These are phyloP conservation scores for Diacronema lutheri DNA, from an alignment of 78 protist genomes.

Conservation along the genomic window DNA sequence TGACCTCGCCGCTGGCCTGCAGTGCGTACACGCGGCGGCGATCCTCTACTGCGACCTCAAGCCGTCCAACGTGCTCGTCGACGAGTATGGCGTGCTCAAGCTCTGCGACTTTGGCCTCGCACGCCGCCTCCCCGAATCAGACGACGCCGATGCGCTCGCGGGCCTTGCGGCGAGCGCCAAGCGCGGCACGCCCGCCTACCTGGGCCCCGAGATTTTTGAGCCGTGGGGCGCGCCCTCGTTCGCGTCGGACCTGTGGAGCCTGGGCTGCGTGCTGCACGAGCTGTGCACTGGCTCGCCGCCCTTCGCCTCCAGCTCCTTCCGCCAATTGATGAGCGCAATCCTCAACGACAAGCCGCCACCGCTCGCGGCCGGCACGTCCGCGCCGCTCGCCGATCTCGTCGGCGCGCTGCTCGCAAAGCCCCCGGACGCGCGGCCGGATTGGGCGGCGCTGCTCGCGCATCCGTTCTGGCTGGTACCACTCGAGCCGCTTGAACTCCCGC, in stretches of 20 bases:
- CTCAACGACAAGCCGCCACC: not conserved
- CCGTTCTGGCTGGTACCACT: too few relatives aligned
- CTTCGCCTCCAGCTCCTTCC: conserved; percentile 16
- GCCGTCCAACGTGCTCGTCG: conserved; percentile 57
- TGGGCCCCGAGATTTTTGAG: conserved; percentile 68
- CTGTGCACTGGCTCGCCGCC: conserved; percentile 52
- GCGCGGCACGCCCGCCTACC: conserved; percentile 55
- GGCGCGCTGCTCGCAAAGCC: too few relatives aligned
- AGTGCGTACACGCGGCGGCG: conserved; percentile 43
- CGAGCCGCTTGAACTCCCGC: too few relatives aligned
- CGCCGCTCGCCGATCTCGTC: too few relatives aligned
- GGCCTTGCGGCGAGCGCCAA: not conserved
- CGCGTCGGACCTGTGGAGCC: conserved; percentile 68
- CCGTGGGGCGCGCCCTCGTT: conserved; percentile 4
- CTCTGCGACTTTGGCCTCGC: conserved; percentile 52
- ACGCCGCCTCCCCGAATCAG: not conserved
- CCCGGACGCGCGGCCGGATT: too few relatives aligned
- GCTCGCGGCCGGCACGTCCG: too few relatives aligned
- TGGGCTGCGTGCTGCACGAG: conserved; percentile 60
- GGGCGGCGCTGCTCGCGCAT: too few relatives aligned
- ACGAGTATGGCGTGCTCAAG: conserved; percentile 46
- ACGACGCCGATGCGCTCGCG: not conserved
- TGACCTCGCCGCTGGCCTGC: conserved; percentile 54
- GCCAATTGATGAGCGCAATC: not conserved
- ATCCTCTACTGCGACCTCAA: conserved; percentile 44